These are phyloP conservation scores for Sporothrix euskadiensis DNA, from an alignment of 2,329 filamentous ascomycete species.

Conservation along the genomic window DNA sequence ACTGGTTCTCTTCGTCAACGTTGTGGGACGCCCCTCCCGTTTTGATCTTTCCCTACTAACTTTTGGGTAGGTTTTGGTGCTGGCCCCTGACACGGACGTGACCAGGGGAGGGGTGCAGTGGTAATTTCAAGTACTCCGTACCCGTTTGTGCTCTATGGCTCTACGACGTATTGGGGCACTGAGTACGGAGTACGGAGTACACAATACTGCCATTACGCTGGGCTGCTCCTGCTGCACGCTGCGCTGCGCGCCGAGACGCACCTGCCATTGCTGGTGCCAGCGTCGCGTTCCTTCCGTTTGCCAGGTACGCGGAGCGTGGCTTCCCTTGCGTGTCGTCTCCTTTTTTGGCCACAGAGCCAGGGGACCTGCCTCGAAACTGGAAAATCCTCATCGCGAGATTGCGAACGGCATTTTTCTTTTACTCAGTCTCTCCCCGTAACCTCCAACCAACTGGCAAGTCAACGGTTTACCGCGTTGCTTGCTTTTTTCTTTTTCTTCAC, in stretches of 20 bases:
- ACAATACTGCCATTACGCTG: not conserved
- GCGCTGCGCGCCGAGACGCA: slow-evolving; percentile 17
- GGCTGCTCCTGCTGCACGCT: slow-evolving; percentile 1
- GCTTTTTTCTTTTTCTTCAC: not conserved
- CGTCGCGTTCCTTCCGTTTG: slow-evolving; percentile 25
- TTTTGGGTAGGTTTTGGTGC: not conserved
- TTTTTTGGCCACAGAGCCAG: slow-evolving; percentile 13
- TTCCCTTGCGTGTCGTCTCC: slow-evolving; percentile 20
- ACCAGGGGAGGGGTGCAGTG: slow-evolving; percentile 20
- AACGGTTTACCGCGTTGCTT: slow-evolving; percentile 18
- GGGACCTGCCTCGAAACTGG: slow-evolving; percentile 15
- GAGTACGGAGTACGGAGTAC: not conserved
- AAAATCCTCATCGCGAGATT: slow-evolving; percentile 19
- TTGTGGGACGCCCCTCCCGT: slow-evolving; percentile 15
- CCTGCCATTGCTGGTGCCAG: slow-evolving; percentile 19
- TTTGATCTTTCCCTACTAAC: slow-evolving; percentile 8
- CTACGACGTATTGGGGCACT: not conserved
- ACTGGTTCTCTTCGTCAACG: not conserved
- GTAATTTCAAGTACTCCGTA: slow-evolving; percentile 7
- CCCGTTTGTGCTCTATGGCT: slow-evolving; percentile 11
- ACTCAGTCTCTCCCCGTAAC: not conserved
- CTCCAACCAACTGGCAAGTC: not conserved
- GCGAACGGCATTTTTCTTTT: slow-evolving; percentile 9
- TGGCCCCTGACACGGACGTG: slow-evolving; percentile 16
- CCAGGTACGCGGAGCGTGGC: slow-evolving; percentile 14